Percentiles rank a stretch among this genome's conserved stretches.
Evolutionary conservation across 108 stramenopile genomes (phyloP).

Genomic region (Nitzschia inconspicua): DNA sequence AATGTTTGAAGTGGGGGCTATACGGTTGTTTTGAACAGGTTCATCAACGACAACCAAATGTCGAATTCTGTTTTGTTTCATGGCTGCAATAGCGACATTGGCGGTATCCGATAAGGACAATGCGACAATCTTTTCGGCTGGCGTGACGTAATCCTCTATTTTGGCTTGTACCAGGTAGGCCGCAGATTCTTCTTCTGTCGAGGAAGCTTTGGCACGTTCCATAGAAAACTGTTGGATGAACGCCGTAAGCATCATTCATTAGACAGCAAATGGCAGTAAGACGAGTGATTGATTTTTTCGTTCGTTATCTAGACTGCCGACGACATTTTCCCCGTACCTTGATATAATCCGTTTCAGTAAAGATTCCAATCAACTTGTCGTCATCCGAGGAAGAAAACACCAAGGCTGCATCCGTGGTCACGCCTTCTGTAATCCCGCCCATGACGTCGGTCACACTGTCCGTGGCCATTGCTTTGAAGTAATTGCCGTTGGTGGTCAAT

Average conservation of each 20-base stretch:
- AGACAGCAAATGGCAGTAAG: not conserved
- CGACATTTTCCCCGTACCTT: constrained; percentile 29
- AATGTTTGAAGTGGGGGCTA: constrained; percentile 29
- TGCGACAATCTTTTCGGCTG: constrained; percentile 50
- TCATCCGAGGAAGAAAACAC: constrained; percentile 36
- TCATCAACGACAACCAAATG: constrained; percentile 52
- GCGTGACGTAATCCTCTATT: constrained; percentile 72
- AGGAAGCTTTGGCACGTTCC: constrained; percentile 43
- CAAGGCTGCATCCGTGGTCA: constrained; percentile 57
- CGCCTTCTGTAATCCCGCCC: constrained; percentile 54
- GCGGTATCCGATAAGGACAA: constrained; percentile 55
- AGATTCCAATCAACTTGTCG: constrained; percentile 68
- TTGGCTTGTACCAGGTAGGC: constrained; percentile 63
- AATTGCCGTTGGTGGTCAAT: constrained; percentile 36
- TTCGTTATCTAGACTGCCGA: not conserved
- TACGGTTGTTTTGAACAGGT: not conserved
- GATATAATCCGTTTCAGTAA: constrained; percentile 92
- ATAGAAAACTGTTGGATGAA: constrained; percentile 58
- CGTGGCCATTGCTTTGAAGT: constrained; percentile 50
- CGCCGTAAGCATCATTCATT: not conserved
- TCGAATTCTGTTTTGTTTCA: constrained; percentile 68
- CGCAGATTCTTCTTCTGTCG: constrained; percentile 63
- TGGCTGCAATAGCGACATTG: constrained; percentile 70
- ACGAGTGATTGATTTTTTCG: constrained; percentile 1
- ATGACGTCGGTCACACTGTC: constrained; percentile 77